Evolutionary conservation across 2,329 filamentous ascomycete species (phyloP), one percentile per base, ranked within the genome.

Genomic region (Penicillium decumbens): DNA sequence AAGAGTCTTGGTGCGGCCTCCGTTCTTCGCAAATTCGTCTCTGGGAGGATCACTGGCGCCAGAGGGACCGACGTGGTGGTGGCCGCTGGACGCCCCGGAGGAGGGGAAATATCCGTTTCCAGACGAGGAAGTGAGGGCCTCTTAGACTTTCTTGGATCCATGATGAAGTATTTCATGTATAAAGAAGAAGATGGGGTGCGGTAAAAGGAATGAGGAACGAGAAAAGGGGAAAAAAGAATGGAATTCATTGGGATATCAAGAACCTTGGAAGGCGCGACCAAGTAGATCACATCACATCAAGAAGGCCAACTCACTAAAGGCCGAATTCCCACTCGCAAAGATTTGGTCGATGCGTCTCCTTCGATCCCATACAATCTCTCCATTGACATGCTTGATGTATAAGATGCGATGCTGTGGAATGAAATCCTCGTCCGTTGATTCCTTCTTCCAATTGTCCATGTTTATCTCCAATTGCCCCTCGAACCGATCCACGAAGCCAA

Each of bases 401-500:
- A 77, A 51, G 15, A 81, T 75, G 2, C 78, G 71, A 64, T 81
- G 77, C 54, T 76, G 72, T 3, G 79, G 79, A 48, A 81, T 79
- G 48, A 80, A 81, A 41, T 81, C 78, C 50, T 80, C 77, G 25
- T 80, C 65, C 8, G 78, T 80, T 28, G 73, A 72, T 41, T 79
- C 77, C 15, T 68, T 73, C 57, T 78, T 77, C 78, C 78, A 81
- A n/a, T 66, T 69, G 40, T 72, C 69, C 3, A 80, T 62, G 7
- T 65, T 58, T 9, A 73, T 72, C 63, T 80, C 78, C 48, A 74
- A 68, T 18, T 74, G 67, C 0, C 76, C 77, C 9, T 73, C 58
- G 47, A 81, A 81, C 8, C 78, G 71, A 58, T 82, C 78, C 20
- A 76, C 65, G 50, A 80, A 81, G 3, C 77, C 78, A 27, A 81